Evolutionary conservation across 2,329 filamentous ascomycete species (phyloP).

Genomic region (Apiospora marii): DNA sequence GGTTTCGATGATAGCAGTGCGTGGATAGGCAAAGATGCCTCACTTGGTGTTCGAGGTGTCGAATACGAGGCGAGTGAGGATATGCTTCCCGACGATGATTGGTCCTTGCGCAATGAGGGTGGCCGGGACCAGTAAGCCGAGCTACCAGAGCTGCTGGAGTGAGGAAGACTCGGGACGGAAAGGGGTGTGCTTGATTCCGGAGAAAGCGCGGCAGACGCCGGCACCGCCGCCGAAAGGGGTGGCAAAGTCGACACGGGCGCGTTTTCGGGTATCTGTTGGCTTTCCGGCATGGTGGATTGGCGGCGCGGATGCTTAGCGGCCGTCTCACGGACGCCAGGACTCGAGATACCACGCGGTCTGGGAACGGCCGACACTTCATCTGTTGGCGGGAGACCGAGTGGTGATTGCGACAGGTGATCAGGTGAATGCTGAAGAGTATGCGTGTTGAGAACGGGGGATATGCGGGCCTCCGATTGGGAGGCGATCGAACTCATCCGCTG

Average conservation of each 20-base stretch:
- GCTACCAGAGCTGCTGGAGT: conserved; percentile 32
- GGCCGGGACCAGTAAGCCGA: conserved; percentile 42
- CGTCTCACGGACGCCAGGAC: conserved; percentile 40
- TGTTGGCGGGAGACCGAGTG: conserved; percentile 44
- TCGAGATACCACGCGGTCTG: conserved; percentile 39
- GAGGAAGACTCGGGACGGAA: conserved; percentile 32
- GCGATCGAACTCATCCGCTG: conserved; percentile 57
- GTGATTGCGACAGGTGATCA: conserved; percentile 55
- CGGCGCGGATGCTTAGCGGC: conserved; percentile 31
- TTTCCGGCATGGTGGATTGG: conserved; percentile 35
- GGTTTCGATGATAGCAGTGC: conserved; percentile 56
- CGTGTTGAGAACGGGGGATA: conserved; percentile 44
- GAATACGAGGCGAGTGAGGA: conserved; percentile 50
- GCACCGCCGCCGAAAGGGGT: conserved; percentile 23
- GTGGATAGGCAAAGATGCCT: conserved; percentile 62
- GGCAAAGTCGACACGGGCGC: conserved; percentile 1
- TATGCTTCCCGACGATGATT: conserved; percentile 53
- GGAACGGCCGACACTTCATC: conserved; percentile 39
- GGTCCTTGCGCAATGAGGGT: conserved; percentile 55
- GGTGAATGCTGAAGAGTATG: conserved; percentile 37
- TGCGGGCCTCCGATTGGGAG: conserved; percentile 55
- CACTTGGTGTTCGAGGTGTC: conserved; percentile 55
- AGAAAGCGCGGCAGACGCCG: conserved; percentile 34
- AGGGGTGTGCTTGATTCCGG: conserved; percentile 35
- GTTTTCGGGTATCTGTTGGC: conserved; percentile 16